A percentile compares a stretch with the other conserved stretches of the same genome.
Conservation (phyloP, 2,329 filamentous ascomycete species). For the Dryadomyces quercus-mongolicae region DNA sequence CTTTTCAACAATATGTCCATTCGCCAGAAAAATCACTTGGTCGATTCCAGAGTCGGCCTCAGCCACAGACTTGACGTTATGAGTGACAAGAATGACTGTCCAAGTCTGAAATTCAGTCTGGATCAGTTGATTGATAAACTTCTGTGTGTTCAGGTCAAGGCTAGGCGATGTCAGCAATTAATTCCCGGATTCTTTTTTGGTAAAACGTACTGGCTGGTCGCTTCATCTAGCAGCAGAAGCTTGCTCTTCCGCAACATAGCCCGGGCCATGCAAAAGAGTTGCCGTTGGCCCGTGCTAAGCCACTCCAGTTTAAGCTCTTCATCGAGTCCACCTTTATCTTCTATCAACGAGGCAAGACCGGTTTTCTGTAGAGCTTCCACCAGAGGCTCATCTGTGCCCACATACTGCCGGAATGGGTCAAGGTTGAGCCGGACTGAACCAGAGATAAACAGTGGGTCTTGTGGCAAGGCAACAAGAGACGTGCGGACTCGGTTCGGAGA, state of each 20-base stretch:
- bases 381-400: constrained; percentile 17
- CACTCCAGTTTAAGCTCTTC: constrained; percentile 20
- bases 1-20: constrained; percentile 19
- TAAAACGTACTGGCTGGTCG: constrained; percentile 21
- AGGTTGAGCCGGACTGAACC: constrained; percentile 37
- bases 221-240: constrained; percentile 33
- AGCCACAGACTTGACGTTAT: constrained; percentile 28
- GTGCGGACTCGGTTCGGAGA: constrained; percentile 17
- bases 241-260: constrained; percentile 28
- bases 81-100: constrained; percentile 34
- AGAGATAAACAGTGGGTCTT: constrained; percentile 36
- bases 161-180: constrained; percentile 18
- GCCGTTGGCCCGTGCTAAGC: constrained; percentile 31
- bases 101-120: constrained; percentile 36
- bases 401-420: constrained; percentile 27
- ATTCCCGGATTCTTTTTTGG: background rate
- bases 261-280: constrained; percentile 37
- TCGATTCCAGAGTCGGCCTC: constrained; percentile 27
- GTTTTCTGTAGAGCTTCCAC: constrained; percentile 11
- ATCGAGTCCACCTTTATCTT: constrained; percentile 25
- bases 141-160: constrained; percentile 44
- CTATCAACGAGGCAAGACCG: constrained; percentile 17
- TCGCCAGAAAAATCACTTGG: constrained; percentile 34
- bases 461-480: constrained; percentile 31
- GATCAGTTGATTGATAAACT: constrained; percentile 41